Conservation (phyloP, 176 grass and related monocot genomes). For the Aegilops sharonensis region DNA sequence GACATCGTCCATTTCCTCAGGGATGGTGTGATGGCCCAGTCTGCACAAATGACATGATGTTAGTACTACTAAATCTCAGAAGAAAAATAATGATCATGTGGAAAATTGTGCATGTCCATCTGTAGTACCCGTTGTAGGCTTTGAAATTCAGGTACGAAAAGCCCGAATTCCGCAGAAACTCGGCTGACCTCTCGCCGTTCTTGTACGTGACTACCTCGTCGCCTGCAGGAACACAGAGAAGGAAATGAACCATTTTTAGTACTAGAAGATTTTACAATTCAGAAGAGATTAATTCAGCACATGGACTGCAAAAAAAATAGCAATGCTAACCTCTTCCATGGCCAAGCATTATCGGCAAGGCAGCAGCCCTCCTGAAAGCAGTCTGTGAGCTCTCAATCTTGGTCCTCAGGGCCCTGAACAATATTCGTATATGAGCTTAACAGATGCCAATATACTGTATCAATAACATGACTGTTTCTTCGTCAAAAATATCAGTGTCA, state of each 20-base stretch:
- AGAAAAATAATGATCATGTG: neutral
- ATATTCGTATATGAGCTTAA: neutral
- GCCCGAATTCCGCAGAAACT: conserved; percentile 61
- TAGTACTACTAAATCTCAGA: neutral
- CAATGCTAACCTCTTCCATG: conserved; percentile 72
- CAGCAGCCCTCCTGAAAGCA: conserved; percentile 58
- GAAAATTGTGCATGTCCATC: neutral
- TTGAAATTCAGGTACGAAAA: conserved; percentile 66
- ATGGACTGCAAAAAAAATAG: neutral
- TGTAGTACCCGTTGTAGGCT: conserved; percentile 87
- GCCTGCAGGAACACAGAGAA: conserved; percentile 39
- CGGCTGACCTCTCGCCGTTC: conserved; percentile 71
- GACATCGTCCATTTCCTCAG: conserved; percentile 96
- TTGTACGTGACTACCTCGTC: conserved; percentile 84
- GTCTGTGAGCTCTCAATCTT: conserved; percentile 84
- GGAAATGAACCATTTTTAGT: neutral
- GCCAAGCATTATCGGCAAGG: conserved; percentile 68
- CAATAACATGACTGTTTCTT: neutral
- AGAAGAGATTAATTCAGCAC: neutral
- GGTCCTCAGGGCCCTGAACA: conserved; percentile 63
- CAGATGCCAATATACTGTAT: neutral
- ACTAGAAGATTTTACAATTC: neutral
- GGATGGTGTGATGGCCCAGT: conserved; percentile 84
- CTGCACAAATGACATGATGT: conserved; percentile 37
- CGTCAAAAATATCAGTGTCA: neutral